Base-by-base conservation (phyloP, 2,329 filamentous ascomycete genomes). In the Canariomyces notabilis region DNA sequence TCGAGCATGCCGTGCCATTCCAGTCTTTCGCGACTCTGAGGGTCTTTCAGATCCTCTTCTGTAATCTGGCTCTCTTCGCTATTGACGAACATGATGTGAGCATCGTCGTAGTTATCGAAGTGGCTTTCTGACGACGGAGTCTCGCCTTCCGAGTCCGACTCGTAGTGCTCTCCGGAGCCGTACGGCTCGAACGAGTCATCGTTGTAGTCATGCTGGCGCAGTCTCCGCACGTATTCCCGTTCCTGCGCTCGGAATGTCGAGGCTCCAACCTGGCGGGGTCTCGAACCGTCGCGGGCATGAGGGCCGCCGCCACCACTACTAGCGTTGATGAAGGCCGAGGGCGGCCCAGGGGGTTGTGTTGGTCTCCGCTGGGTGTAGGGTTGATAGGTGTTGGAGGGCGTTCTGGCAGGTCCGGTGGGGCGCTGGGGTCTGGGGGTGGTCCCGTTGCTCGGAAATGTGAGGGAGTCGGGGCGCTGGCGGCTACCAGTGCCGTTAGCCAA, bases 1-100 rank as follows among this genome's bases (percentile, higher is more conserved):
- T 91, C 88, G 46, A 98, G 71, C 93, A 98, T 98, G 3, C 89
- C 89, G 67, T 98, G 90, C 93, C 93, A 98, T 67, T 98, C 93
- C 19, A 98, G 73, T 36, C 91, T 77, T 66, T 97, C 93, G 51
- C 90, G 79, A 61, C 90, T 96, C 53, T 83, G 82, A 1, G 89
- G 87, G 58, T 96, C 87, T 65, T 87, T 85, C 42, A 97, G 68
- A 64, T 98, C 93, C 60, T 97, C 93, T 19, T 88, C 76, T 3
- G 88, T 93, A 1, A 90, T 90, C 59, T 93, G 87, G 55, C 89
- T 79, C 56, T 93, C 85, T 59, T 96, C 89, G 59, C 91, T 89
- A 48, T 88, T 87, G 61, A 95, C 90, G 59, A 95, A 95, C 63
- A 97, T 82, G 61, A 95, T 82, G 15, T 88, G 91, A 64, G 96